Evolutionary conservation across 208 protist species (phyloP).

Genomic region (Leishmania martiniquensis): DNA sequence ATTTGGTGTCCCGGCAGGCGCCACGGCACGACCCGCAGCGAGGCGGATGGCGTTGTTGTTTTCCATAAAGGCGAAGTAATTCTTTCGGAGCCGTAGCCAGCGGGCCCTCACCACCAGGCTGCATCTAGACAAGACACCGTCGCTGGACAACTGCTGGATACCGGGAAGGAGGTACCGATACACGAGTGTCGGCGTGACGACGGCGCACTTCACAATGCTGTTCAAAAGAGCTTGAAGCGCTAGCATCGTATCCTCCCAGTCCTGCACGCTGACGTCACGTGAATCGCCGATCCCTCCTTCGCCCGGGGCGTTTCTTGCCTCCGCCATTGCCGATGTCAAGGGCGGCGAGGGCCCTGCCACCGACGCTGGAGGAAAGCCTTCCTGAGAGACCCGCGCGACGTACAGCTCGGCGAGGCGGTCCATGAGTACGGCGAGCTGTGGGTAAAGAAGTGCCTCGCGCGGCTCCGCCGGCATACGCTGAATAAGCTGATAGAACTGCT

Average conservation of each 20-base stretch:
- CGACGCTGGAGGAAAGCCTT: not conserved
- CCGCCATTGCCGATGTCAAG: not conserved
- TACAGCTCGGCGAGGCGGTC: slow-evolving; percentile 44
- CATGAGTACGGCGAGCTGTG: slow-evolving; percentile 56
- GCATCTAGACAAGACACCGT: slow-evolving; percentile 28
- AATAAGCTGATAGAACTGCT: slow-evolving; percentile 57
- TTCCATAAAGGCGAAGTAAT: slow-evolving; percentile 49
- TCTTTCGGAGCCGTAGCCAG: slow-evolving; percentile 45
- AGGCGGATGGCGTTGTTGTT: slow-evolving; percentile 40
- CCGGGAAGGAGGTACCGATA: slow-evolving; percentile 55
- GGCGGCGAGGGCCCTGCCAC: not conserved
- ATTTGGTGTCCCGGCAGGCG: slow-evolving; percentile 15
- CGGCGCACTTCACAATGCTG: slow-evolving; percentile 56
- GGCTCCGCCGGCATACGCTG: slow-evolving; percentile 66
- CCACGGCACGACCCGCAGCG: not conserved
- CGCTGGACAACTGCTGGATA: slow-evolving; percentile 42
- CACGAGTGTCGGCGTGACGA: slow-evolving; percentile 69
- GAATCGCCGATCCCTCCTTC: not conserved
- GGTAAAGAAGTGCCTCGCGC: slow-evolving; percentile 67
- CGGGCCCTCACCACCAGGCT: slow-evolving; percentile 41
- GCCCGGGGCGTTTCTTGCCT: too few species aligned
- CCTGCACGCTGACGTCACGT: slow-evolving; percentile 5
- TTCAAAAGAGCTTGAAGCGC: slow-evolving; percentile 44
- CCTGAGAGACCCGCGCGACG: slow-evolving; percentile 22
- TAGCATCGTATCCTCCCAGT: slow-evolving; percentile 51